phyloP scores from a whole-genome alignment of 257 asterid species.

The Coffea eugenioides region DNA sequence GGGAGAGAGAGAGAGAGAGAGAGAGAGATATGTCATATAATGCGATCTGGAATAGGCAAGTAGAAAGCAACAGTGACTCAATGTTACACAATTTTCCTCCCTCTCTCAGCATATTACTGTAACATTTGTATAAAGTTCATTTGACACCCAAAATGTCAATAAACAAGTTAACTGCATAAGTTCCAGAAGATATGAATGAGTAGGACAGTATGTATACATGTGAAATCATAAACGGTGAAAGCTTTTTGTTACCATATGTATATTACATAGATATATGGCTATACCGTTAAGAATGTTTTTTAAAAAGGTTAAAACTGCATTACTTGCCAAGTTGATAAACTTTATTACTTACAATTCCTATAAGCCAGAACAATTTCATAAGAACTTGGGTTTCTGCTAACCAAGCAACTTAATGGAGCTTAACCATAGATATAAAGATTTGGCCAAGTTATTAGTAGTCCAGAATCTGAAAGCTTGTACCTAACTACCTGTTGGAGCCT shows the following conservation, averaged over 20 bases:
- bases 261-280: background rate
- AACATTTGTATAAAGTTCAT: background rate
- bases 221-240: background rate
- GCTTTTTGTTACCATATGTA: background rate
- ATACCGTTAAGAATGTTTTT: background rate
- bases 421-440: background rate
- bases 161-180: background rate
- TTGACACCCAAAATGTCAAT: background rate
- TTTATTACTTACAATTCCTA: background rate
- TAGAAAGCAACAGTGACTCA: constrained; percentile 8
- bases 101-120: background rate
- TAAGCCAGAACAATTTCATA: background rate
- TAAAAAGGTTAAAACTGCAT: background rate
- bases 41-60: background rate
- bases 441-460: background rate
- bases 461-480: background rate
- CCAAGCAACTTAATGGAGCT: background rate
- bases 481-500: background rate
- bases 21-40: background rate
- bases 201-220: background rate
- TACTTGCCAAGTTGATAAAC: background rate
- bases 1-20: background rate
- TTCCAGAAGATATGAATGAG: background rate
- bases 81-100: background rate
- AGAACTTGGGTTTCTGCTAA: background rate